Percentiles rank a stretch among this genome's conserved stretches.
phyloP scores from a whole-genome alignment of 257 asterid species.

The Jasminum sambac region DNA sequence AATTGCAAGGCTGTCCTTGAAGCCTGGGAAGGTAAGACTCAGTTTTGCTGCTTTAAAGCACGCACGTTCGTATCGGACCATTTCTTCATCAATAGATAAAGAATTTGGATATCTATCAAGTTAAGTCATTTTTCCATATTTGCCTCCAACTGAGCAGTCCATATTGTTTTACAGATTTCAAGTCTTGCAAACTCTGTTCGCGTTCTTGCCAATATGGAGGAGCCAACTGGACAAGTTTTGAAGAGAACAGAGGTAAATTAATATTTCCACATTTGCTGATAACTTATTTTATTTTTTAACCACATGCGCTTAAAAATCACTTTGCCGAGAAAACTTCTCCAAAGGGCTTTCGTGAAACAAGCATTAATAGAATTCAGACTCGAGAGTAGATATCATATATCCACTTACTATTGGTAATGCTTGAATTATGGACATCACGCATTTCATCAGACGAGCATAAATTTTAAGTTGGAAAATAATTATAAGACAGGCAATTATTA shows the following conservation, averaged over 20 bases:
- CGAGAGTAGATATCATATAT: too few relatives aligned
- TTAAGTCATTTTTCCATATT: conserved; percentile 3
- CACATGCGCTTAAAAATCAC: too few relatives aligned
- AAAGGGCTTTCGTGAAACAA: too few relatives aligned
- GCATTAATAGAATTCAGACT: too few relatives aligned
- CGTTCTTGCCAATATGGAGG: conserved; percentile 77
- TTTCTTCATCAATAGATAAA: background rate
- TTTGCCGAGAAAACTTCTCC: too few relatives aligned
- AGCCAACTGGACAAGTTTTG: conserved; percentile 76
- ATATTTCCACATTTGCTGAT: too few relatives aligned
- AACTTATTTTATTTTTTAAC: too few relatives aligned
- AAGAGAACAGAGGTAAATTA: conserved; percentile 66
- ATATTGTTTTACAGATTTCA: conserved; percentile 36
- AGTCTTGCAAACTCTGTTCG: conserved; percentile 80
- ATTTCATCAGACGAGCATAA: too few relatives aligned
- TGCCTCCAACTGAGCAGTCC: background rate
- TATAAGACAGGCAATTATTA: too few relatives aligned
- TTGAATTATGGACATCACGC: too few relatives aligned
- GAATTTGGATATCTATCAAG: background rate
- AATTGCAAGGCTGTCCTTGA: conserved; percentile 67
- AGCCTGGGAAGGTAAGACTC: conserved; percentile 69
- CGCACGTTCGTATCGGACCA: background rate
- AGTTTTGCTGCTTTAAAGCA: conserved; percentile 4
- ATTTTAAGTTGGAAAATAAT: too few relatives aligned
- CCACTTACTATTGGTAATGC: too few relatives aligned